Base-by-base conservation (phyloP, 2,329 filamentous ascomycete genomes). In the Monilinia aucupariae region DNA sequence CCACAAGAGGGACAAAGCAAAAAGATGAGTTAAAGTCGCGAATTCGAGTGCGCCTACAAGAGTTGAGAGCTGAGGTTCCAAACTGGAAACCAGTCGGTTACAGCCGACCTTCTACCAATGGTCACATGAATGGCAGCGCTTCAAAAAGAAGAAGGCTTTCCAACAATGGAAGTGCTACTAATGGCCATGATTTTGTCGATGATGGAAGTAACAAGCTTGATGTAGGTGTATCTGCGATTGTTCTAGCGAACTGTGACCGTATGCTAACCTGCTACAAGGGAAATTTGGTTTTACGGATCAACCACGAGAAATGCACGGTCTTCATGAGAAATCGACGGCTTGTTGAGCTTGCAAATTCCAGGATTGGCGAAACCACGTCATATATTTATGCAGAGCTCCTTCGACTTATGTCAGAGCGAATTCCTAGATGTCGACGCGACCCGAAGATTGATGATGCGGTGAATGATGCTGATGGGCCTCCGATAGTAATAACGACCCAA, bases 281-380 rank as follows among this genome's bases (percentile, higher is more conserved):
- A 56, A 83, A 89, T 64, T 79, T 92, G 67, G 81, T 92, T 43
- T 79, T 97, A 55, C 85, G 88, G 34, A 80, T 97, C 61, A 97
- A 96, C 73, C 88, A 91, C 71, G 88, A 92, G 62, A 96, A 93
- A 74, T 90, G 91, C 64, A 80, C 88, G 8, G 90, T 97, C 12
- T 86, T 90, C 56, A 80, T 96, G 66, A 90, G 93, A 63, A 96
- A 91, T 70, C 83, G 87, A 67, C 85, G 86, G 25, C 85, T 97
- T 3, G 85, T 88, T 59, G 81, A 85, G n/a, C 83, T 92, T 63
- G 91, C 86, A 1, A 81, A 86, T 59, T 84, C 89, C 60, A 80
- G 83, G 39, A 82, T 94, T 25, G 90, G 92, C 51, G 80, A 86
- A 48, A 85, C 83, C 1, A 96, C 92, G 1, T 87, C 88, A 0